Conservation (phyloP, 345 rosid species). For the Hibiscus trionum region DNA sequence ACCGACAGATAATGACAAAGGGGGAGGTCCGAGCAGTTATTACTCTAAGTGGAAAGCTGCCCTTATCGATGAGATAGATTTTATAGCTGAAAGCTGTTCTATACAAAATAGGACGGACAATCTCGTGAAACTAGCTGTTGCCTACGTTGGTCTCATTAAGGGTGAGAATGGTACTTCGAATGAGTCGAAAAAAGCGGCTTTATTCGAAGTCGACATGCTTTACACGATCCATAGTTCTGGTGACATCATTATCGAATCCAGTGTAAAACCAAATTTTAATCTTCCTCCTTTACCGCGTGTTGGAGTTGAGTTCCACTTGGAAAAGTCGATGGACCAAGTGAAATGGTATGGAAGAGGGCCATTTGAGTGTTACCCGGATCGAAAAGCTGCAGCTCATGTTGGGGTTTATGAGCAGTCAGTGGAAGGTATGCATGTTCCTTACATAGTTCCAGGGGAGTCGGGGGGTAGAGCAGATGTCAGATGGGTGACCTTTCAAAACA, state of each 20-base stretch:
- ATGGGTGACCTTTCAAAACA: conserved; percentile 74
- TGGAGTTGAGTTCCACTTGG: conserved; percentile 73
- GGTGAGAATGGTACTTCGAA: conserved; percentile 17
- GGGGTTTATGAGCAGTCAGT: conserved; percentile 56
- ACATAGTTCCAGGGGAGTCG: conserved; percentile 85
- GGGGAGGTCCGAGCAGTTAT: conserved; percentile 71
- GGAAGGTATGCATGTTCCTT: conserved; percentile 85
- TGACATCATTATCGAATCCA: conserved; percentile 60
- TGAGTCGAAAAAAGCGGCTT: conserved; percentile 27
- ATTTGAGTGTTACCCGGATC: conserved; percentile 93
- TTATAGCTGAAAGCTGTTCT: conserved; percentile 59
- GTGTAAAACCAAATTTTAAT: conserved; percentile 48
- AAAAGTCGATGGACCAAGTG: conserved; percentile 56
- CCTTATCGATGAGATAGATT: conserved; percentile 36
- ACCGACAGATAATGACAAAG: conserved; percentile 92
- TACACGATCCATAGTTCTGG: conserved; percentile 68
- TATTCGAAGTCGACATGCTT: conserved; percentile 48
- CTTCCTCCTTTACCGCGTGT: conserved; percentile 93
- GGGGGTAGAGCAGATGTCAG: conserved; percentile 92
- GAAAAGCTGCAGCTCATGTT: conserved; percentile 91
- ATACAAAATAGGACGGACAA: conserved; percentile 33
- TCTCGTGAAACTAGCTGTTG: conserved; percentile 42
- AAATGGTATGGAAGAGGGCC: conserved; percentile 96
- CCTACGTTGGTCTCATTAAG: conserved; percentile 35
- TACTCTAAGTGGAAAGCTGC: conserved; percentile 84